Conservation (phyloP, 2,329 filamentous ascomycete species). For the Phialophora chinensis region DNA sequence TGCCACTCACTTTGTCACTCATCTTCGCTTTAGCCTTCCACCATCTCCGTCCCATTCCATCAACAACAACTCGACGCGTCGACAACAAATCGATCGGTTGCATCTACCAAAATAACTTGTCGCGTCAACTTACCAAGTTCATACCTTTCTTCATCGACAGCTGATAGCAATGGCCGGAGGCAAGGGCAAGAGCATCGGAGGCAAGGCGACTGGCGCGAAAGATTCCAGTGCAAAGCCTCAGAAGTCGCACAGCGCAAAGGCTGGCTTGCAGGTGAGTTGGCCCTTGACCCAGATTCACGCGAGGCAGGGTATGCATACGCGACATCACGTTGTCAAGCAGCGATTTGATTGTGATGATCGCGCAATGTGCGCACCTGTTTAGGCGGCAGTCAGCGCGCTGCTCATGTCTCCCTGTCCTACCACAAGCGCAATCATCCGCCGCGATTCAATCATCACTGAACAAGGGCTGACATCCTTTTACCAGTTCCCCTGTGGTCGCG, state of each 20-base stretch:
- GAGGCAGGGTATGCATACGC: conserved; percentile 17
- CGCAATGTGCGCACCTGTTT: not conserved
- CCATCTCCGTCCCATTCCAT: conserved; percentile 23
- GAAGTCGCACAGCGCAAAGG: conserved; percentile 91
- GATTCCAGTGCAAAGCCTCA: conserved; percentile 83
- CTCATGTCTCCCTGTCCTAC: not conserved
- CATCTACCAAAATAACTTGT: conserved; percentile 21
- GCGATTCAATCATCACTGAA: not conserved
- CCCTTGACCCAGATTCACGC: not conserved
- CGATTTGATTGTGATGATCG: not conserved
- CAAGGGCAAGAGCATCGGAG: conserved; percentile 91
- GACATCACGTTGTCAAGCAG: not conserved
- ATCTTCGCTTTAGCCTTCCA: conserved; percentile 21
- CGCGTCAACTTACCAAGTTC: conserved; percentile 19
- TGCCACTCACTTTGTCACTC: conserved; percentile 53
- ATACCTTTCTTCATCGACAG: conserved; percentile 18
- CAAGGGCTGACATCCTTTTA: conserved; percentile 25
- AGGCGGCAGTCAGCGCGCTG: not conserved
- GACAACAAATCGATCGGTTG: conserved; percentile 23
- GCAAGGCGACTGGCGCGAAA: conserved; percentile 83
- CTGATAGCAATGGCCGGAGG: conserved; percentile 72
- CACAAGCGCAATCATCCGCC: not conserved
- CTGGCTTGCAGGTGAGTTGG: conserved; percentile 85
- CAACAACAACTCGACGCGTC: conserved; percentile 32
- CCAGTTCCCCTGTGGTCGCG: conserved; percentile 98